Evolutionary conservation across 805 yeast species (phyloP).

Genomic region (Candida chauliodis): DNA sequence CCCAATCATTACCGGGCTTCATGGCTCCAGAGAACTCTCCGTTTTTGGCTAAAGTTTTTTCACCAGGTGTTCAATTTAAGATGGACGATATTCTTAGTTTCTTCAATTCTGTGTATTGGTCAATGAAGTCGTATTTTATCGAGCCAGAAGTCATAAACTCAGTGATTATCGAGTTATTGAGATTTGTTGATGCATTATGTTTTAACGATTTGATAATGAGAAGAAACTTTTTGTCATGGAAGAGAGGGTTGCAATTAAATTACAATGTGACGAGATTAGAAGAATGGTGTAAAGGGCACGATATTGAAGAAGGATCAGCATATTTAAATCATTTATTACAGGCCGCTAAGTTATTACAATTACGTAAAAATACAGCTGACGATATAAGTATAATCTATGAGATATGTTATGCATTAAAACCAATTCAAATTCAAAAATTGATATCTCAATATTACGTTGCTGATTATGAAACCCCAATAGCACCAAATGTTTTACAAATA

Average conservation of each 20-base stretch:
- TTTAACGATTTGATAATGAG: conserved; percentile 95
- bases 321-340: conserved; percentile 85
- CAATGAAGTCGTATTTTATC: conserved; percentile 86
- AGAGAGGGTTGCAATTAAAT: conserved; percentile 93
- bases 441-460: conserved; percentile 86
- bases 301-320: conserved; percentile 79
- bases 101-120: conserved; percentile 87
- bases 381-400: conserved; percentile 92
- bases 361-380: conserved; percentile 82
- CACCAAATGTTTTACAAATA: conserved; percentile 72
- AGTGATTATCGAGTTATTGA: conserved; percentile 77
- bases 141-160: conserved; percentile 82
- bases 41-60: conserved; percentile 78
- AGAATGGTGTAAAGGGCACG: conserved; percentile 97
- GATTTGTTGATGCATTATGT: conserved; percentile 87
- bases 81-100: conserved; percentile 93
- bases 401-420: conserved; percentile 89
- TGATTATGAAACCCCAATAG: conserved; percentile 91
- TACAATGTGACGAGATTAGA: conserved; percentile 94
- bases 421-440: conserved; percentile 92
- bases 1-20: conserved; percentile 95
- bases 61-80: conserved; percentile 66
- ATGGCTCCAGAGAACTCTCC: conserved; percentile 81
- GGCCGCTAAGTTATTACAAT: conserved; percentile 88
- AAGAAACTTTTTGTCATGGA: conserved; percentile 93